Base-by-base conservation (phyloP, 345 rosid species). In the Brassica nigra region DNA sequence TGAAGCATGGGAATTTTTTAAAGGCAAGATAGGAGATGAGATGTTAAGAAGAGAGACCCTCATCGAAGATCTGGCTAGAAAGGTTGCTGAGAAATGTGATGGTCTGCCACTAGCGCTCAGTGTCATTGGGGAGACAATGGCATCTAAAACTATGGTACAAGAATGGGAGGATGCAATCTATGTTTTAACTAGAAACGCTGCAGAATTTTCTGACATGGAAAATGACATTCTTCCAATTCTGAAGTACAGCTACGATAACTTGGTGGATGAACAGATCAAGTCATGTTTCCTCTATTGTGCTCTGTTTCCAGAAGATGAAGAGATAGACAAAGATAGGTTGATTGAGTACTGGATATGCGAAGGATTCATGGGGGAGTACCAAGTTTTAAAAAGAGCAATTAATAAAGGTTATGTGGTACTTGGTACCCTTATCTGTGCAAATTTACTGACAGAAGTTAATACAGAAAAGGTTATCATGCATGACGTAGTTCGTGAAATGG, bases 201-300 rank as follows among this genome's bases (percentile, higher is more conserved):
- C 82, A 8, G 62, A 34, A 2, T 44, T 73, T 36, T 20, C 42
- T 16, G 71, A 73, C 6, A 44, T 81, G 14, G 83, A 84, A 34
- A 33, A 81, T 4, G 3, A 81, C 0, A 70, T 88, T 6, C 83
- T 81, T 7, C 66, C 59, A 4, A 37, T 78, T 14, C 27, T 88
- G 0, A 86, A 81, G 67, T 81, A 30, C 77, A 88, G 86, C 16
- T 83, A 84, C 12, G 78, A 77, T 39, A 10, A 16, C 0, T n/a
- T 86, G 1, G 28, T 8, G 3, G 44, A 64, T 64, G 68, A 64
- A 3, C 3, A 15, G 9, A 15, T 4, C 68, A 66, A 75, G 54
- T 57, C 71, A 7, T 88, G 91, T 49, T 88, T 88, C 27, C 62
- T 85, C 2, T 83, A 83, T 47, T 86, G 85, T 20, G 67, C 80